Percentiles rank a stretch among this genome's conserved stretches.
Evolutionary conservation across 805 yeast species (phyloP).

Genomic region (Grigorovia humatica): DNA sequence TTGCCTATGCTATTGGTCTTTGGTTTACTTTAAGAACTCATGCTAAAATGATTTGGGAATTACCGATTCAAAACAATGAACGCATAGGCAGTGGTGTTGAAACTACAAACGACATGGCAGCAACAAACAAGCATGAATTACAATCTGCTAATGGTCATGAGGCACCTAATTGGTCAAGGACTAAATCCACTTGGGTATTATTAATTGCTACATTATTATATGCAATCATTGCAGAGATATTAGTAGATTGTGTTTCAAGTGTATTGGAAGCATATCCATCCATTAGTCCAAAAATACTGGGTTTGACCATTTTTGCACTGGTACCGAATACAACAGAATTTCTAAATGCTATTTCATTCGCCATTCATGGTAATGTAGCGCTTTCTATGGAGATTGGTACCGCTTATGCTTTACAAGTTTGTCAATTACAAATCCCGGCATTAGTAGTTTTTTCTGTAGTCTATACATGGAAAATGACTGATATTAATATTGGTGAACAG

Average conservation of each 20-base stretch:
- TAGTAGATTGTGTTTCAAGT: conserved; percentile 86
- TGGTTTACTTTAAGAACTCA: conserved; percentile 92
- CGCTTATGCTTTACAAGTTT: conserved; percentile 94
- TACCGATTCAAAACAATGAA: conserved; percentile 19
- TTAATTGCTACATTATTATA: conserved; percentile 77
- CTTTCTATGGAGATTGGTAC: conserved; percentile 96
- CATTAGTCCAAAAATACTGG: conserved; percentile 80
- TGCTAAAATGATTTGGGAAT: conserved; percentile 91
- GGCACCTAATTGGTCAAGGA: conserved; percentile 93
- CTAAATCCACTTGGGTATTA: conserved; percentile 71
- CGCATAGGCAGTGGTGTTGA: conserved; percentile 4
- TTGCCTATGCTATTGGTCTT: conserved; percentile 80
- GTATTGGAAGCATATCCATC: conserved; percentile 64
- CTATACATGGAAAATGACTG: conserved; percentile 31
- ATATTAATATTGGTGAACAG: conserved; percentile 26
- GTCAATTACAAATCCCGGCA: conserved; percentile 85
- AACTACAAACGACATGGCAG: not conserved
- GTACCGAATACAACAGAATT: conserved; percentile 97
- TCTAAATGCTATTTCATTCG: conserved; percentile 92
- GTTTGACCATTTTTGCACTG: conserved; percentile 87
- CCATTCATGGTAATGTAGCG: conserved; percentile 91
- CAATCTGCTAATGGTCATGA: conserved; percentile 63
- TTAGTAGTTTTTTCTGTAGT: conserved; percentile 67
- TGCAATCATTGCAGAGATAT: conserved; percentile 88
- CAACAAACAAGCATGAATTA: conserved; percentile 20